Percentiles rank a stretch among this genome's conserved stretches.
Evolutionary conservation across 208 protist species (phyloP).

Genomic region (Crithidia expoeki): DNA sequence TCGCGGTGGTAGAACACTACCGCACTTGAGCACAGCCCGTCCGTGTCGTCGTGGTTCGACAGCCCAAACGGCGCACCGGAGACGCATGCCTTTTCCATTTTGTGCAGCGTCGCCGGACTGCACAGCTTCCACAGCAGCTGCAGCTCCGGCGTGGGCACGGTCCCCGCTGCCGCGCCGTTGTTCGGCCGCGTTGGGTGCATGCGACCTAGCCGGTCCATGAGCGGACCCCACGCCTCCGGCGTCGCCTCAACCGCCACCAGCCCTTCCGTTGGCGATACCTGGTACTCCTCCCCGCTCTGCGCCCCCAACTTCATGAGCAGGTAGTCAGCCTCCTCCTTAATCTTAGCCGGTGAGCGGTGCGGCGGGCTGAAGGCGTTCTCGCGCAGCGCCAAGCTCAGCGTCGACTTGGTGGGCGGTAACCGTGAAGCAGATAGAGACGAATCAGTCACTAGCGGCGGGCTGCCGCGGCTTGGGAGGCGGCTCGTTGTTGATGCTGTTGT

Average conservation of each 20-base stretch:
- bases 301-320: constrained; percentile 36
- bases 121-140: constrained; percentile 71
- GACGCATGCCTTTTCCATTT: constrained; percentile 39
- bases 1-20: constrained; percentile 66
- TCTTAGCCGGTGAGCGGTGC: constrained; percentile 26
- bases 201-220: constrained; percentile 31
- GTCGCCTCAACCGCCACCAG: constrained; percentile 41
- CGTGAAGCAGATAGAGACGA: constrained; percentile 1
- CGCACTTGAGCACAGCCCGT: constrained; percentile 52
- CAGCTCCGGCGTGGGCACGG: constrained; percentile 14
- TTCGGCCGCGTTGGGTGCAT: constrained; percentile 15
- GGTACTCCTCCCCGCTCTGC: constrained; percentile 34
- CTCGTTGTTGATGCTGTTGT: not conserved
- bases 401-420: constrained; percentile 19
- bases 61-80: constrained; percentile 28
- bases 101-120: constrained; percentile 45
- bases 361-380: constrained; percentile 28
- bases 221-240: constrained; percentile 31
- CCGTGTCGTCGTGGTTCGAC: constrained; percentile 43
- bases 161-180: not conserved
- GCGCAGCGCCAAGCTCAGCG: constrained; percentile 24
- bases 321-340: constrained; percentile 41
- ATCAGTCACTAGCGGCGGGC: not conserved
- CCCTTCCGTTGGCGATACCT: constrained; percentile 31
- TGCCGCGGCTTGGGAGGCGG: not conserved